These are phyloP conservation scores for Mycena capillaripes DNA, from an alignment of 768 basidiomycete species.

Conservation along the genomic window DNA sequence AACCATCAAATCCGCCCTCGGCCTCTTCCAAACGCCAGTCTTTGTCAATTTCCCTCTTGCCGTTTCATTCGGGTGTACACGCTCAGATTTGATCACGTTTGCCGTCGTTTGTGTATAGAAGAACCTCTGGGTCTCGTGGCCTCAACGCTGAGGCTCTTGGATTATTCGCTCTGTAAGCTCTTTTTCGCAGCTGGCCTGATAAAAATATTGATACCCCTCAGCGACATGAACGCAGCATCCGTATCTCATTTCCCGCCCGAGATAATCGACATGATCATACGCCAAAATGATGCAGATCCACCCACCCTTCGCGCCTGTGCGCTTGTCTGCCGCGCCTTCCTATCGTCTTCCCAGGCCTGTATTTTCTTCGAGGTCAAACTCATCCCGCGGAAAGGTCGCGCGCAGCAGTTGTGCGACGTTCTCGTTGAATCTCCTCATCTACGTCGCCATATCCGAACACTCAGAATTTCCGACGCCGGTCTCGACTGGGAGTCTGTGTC, in stretches of 20 bases:
- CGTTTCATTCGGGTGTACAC: no score
- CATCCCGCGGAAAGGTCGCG: background rate
- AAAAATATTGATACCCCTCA: no score
- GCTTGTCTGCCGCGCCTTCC: background rate
- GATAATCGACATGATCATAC: constrained; percentile 1
- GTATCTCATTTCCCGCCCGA: background rate
- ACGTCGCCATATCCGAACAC: background rate
- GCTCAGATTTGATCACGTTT: no score
- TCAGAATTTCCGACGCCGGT: background rate
- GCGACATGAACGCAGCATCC: background rate
- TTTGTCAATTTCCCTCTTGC: no score
- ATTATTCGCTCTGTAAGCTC: no score
- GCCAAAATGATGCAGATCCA: background rate
- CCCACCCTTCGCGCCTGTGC: constrained; percentile 2
- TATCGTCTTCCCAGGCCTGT: background rate
- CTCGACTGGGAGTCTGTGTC: background rate
- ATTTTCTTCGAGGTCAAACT: background rate
- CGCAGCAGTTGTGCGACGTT: background rate
- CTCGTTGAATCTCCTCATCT: background rate
- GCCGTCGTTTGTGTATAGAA: no score
- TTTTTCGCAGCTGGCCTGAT: no score
- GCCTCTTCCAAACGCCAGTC: no score
- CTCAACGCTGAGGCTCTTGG: no score
- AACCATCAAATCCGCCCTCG: no score
- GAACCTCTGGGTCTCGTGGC: no score